Base-by-base conservation (phyloP, 768 basidiomycete species). In the Galerina sulciceps region DNA sequence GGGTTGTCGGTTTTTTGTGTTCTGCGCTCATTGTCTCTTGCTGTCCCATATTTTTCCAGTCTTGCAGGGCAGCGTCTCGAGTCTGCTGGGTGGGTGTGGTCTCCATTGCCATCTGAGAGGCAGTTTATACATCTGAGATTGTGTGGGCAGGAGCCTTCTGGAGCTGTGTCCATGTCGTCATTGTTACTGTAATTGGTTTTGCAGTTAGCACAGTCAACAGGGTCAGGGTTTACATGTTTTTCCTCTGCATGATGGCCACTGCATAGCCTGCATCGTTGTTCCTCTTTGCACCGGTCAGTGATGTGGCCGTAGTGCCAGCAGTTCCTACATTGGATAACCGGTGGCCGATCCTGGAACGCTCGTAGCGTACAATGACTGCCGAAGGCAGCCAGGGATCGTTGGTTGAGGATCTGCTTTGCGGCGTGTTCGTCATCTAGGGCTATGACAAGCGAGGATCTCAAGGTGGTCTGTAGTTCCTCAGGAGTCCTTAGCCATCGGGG, bases 311-410 rank as follows among this genome's bases (percentile, higher is more conserved):
- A 55, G 10, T 52, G 38, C 63, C 63, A 64, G 56, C 59, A 64
- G 22, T 64, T 64, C n/a, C 34, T 55, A 57, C 63, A 61, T 37
- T 65, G 63, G 4, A 53, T 20, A 8, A 61, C 57, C 6, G 60
- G 60, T 0, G 63, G 60, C 13, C 60, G 45, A 22, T 65, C 60
- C 47, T 65, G 63, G 53, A 46, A 65, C 3, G 63, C 49, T 14
- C 63, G 47, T 2, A 65, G 51, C 3, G 59, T 48, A 57, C 63
- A 61, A 44, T 58, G 43, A 5, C 60, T 43, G 2, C 63, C 60
- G 37, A 61, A 64, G 4, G 59, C 63, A 3, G 63, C 63, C 0
- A 64, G 48, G 8, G 53, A 35, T 3, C 26, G 23, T 8, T 18
- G 10, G 34, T 45, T 35, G 1, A 57, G 58, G 20, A 63, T 46